A percentile compares a stretch with the other conserved stretches of the same genome.
Conservation (phyloP, 225 moss, liverwort and hornwort species). For the Marchantia paleacea region DNA sequence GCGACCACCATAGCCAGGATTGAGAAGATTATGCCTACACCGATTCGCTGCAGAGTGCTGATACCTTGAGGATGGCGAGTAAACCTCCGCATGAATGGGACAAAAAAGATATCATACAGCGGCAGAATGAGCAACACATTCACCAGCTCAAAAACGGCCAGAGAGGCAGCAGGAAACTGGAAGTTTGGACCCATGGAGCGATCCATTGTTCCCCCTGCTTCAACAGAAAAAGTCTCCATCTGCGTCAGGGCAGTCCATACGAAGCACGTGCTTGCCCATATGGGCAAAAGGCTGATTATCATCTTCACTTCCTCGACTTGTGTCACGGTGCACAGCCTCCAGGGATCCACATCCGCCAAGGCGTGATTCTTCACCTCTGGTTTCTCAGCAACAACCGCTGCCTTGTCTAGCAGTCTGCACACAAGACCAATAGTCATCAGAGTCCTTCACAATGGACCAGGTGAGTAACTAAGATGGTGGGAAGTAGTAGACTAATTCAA, state of each 20-base stretch:
- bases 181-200: slow-evolving; percentile 52
- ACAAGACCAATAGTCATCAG: not conserved
- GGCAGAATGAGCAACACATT: slow-evolving; percentile 62
- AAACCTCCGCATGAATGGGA: slow-evolving; percentile 48
- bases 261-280: slow-evolving; percentile 63
- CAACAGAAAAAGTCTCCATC: slow-evolving; percentile 80
- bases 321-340: slow-evolving; percentile 65
- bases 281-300: slow-evolving; percentile 71
- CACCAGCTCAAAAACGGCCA: slow-evolving; percentile 69
- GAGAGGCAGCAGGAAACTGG: slow-evolving; percentile 64
- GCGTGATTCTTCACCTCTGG: slow-evolving; percentile 20
- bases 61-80: slow-evolving; percentile 64
- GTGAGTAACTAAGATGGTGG: too few species aligned
- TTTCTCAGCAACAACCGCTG: slow-evolving; percentile 39
- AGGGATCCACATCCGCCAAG: slow-evolving; percentile 38
- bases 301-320: slow-evolving; percentile 81
- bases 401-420: slow-evolving; percentile 67
- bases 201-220: slow-evolving; percentile 63
- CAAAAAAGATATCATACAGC: slow-evolving; percentile 58
- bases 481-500: too few species aligned
- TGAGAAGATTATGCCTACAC: slow-evolving; percentile 60
- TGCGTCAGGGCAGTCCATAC: slow-evolving; percentile 75
- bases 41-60: slow-evolving; percentile 69
- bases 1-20: slow-evolving; percentile 63
- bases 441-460: too few species aligned